Conservation (phyloP, 164 flowering plant species). For the Cinnamomum micranthum region DNA sequence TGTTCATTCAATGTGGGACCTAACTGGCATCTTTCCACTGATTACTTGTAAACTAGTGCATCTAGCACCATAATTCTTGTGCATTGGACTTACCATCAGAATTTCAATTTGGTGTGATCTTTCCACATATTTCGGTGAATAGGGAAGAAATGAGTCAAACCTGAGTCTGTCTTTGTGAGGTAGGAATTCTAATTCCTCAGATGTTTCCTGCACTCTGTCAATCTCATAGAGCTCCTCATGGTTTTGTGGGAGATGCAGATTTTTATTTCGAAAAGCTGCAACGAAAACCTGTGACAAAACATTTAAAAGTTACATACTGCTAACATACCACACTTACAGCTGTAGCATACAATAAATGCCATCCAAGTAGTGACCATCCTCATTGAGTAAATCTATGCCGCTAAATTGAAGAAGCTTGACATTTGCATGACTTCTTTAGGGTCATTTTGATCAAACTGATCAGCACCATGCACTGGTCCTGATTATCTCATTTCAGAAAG, state of each 20-base stretch:
- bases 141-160: slow-evolving; percentile 16
- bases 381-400: too few species aligned
- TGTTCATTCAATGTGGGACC: too few species aligned
- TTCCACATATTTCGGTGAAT: too few species aligned
- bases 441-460: slow-evolving; percentile 69
- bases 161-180: slow-evolving; percentile 54
- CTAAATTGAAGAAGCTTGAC: slow-evolving; percentile 62
- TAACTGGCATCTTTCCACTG: too few species aligned
- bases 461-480: slow-evolving; percentile 67
- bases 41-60: too few species aligned
- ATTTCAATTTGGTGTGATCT: too few species aligned
- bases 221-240: slow-evolving; percentile 55
- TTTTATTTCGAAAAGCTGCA: slow-evolving; percentile 52
- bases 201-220: slow-evolving; percentile 39
- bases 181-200: slow-evolving; percentile 36
- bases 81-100: too few species aligned
- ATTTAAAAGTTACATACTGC: not conserved
- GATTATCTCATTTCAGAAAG: slow-evolving; percentile 50
- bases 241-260: slow-evolving; percentile 42
- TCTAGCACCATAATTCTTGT: too few species aligned
- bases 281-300: slow-evolving; percentile 43
- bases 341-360: too few species aligned
- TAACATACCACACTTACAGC: too few species aligned
- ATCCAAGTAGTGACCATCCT: too few species aligned
- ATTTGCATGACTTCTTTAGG: slow-evolving; percentile 46